Evolutionary conservation across 495 filamentous ascomycete genomes (phyloP), one percentile per base, ranked within the genome.

Genomic region (Aspergillus hancockii): DNA sequence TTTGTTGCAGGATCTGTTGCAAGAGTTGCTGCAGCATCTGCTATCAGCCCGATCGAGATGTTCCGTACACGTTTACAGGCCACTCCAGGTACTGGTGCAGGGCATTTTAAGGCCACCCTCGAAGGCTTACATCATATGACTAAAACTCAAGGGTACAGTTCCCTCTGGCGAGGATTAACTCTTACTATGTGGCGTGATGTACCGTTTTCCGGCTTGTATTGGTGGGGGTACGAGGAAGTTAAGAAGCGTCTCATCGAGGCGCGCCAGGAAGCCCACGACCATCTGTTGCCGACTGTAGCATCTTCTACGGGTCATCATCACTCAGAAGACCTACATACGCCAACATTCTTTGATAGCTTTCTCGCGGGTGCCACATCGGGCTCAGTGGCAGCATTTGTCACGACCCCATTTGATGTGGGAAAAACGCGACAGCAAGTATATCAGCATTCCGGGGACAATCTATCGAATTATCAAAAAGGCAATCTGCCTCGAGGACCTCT

Each of bases 141-240:
- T 0, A 74, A 79, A 8, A 72, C 69, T 0, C 81, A 89, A 53
- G 94, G 94, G 7, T 90, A 93, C 58, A 79, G 79, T 9, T 90
- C 92, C 1, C 82, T 98, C 0, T 98, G 94, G 94, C 81, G 94
- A n/a, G 94, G 94, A 0, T 74, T 98, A 55, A 91, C 88, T 0
- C 79, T 98, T 31, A 98, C 93, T 0, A 84, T 98, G 65, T 98
- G 94, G 94, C 82, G 94, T 30, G 94, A 98, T 68, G 94, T 97
- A 0, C 94, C 94, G 0, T 98, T 98, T 68, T 97, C 93, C 6
- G 94, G 89, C 8, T 80, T 98, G 54, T 98, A 98, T 75, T 98
- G 94, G 94, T 91, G 89, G 84, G 94, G 94, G 13, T 98, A 98
- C 68, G 94, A 98, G 78, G 80, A 83, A 30, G 85, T 91, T 43